These are phyloP conservation scores for Claviceps pusilla DNA, from an alignment of 2,329 filamentous ascomycete species.

Conservation along the genomic window DNA sequence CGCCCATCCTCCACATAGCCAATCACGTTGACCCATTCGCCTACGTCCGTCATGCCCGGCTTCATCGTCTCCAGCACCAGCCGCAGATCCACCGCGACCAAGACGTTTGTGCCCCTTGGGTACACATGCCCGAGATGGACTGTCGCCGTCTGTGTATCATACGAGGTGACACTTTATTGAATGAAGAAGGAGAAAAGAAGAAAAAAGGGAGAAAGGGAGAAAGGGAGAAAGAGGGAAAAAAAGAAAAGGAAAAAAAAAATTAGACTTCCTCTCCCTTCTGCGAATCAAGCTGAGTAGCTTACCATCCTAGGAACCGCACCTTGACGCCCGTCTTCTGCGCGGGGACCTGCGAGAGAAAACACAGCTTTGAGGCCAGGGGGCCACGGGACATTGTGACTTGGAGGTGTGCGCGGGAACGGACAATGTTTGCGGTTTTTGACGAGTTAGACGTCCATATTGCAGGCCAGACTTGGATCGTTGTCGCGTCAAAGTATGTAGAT, in stretches of 20 bases:
- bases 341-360: constrained; percentile 49
- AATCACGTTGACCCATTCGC: constrained; percentile 81
- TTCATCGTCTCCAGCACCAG: constrained; percentile 54
- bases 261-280: background rate
- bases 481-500: background rate
- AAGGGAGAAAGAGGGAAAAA: too few species aligned
- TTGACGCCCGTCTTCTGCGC: constrained; percentile 48
- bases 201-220: too few species aligned
- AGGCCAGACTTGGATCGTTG: background rate
- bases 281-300: constrained; percentile 19
- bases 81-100: constrained; percentile 52
- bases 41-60: constrained; percentile 48
- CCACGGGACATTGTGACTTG: constrained; percentile 32
- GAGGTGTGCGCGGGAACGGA: background rate
- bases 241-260: background rate
- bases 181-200: too few species aligned
- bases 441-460: background rate
- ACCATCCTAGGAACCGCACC: constrained; percentile 88
- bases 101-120: constrained; percentile 30
- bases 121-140: constrained; percentile 56
- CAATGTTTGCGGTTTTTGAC: background rate
- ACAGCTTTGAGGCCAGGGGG: constrained; percentile 48
- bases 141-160: constrained; percentile 38
- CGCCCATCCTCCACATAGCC: constrained; percentile 48
- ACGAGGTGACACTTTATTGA: constrained; percentile 31